phyloP scores from a whole-genome alignment of 148 eudicot species.

The Rhododendron griersonianum region DNA sequence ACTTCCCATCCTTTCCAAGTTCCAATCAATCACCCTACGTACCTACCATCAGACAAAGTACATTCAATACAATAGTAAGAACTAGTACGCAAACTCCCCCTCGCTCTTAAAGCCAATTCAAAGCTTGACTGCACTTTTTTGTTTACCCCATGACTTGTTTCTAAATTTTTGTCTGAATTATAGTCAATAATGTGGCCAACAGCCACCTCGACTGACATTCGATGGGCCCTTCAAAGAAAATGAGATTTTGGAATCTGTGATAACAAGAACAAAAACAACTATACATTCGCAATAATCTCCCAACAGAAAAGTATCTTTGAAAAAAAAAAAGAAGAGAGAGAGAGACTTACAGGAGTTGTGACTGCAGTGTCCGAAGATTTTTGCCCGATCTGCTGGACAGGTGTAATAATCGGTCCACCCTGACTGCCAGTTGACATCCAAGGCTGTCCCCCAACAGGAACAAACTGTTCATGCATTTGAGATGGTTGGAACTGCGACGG shows the following conservation, averaged over 20 bases:
- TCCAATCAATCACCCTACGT: background rate
- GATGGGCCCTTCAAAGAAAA: background rate
- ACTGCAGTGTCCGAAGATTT: constrained; percentile 43
- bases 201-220: background rate
- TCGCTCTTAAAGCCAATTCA: background rate
- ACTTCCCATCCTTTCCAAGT: background rate
- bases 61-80: background rate
- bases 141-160: background rate
- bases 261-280: background rate
- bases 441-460: constrained; percentile 59
- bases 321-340: too few relatives aligned
- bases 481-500: constrained; percentile 62
- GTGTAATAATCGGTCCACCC: constrained; percentile 40
- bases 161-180: background rate
- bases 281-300: background rate
- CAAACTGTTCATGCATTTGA: constrained; percentile 47
- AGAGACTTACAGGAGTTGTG: constrained; percentile 32
- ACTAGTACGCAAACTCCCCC: background rate
- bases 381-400: constrained; percentile 50
- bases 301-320: background rate
- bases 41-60: background rate
- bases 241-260: background rate
- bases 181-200: background rate
- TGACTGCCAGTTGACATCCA: constrained; percentile 72
- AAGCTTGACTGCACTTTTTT: background rate